These are phyloP conservation scores for Firmiana major DNA, from an alignment of 345 rosid genomes.

Conservation along the genomic window DNA sequence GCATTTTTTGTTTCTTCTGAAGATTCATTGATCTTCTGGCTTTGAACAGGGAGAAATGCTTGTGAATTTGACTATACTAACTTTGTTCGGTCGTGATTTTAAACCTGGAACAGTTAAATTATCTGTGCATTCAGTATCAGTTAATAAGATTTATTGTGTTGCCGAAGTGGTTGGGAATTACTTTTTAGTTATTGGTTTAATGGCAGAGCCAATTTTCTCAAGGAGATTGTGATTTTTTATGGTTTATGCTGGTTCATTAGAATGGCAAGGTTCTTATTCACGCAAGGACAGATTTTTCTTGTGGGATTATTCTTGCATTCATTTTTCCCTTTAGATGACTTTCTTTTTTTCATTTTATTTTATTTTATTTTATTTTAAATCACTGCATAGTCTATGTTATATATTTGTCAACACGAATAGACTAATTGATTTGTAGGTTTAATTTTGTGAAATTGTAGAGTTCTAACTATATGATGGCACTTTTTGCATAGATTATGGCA, in stretches of 20 bases:
- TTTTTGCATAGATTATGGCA: constrained; percentile 12
- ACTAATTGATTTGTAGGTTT: background rate
- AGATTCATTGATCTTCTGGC: background rate
- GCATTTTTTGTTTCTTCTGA: background rate
- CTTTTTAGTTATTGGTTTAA: background rate
- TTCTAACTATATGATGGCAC: background rate
- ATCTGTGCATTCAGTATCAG: background rate
- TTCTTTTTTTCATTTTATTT: background rate
- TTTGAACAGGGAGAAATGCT: background rate
- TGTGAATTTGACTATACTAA: background rate
- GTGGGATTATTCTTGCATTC: background rate
- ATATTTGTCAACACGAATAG: background rate
- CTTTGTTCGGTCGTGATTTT: background rate
- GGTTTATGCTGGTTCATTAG: background rate
- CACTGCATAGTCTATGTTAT: background rate
- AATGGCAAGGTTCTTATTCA: background rate
- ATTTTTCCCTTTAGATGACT: background rate
- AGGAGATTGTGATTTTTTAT: background rate
- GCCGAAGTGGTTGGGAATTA: background rate
- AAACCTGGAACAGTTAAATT: background rate
- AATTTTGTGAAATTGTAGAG: background rate
- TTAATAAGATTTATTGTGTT: background rate
- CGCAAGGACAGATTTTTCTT: background rate
- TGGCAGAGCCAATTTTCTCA: background rate
- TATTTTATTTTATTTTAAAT: background rate